Evolutionary conservation across 2,329 filamentous ascomycete species (phyloP), one percentile per base, ranked within the genome.

Genomic region (Aspergillus unguis): DNA sequence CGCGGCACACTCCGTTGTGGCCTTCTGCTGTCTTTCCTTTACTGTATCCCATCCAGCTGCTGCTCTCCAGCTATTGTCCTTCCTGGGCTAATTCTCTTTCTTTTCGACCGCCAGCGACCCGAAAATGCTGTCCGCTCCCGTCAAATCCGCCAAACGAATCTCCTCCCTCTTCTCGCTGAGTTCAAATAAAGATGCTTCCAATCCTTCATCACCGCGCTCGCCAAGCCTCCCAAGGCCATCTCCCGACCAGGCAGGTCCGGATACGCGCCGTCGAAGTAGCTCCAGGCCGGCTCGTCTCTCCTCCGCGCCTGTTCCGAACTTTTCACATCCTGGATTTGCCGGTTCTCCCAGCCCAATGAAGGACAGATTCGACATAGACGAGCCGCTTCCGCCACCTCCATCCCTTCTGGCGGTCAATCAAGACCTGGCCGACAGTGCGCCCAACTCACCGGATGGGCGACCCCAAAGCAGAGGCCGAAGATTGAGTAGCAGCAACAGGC

Each of bases 141-240:
- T 67, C 52, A 75, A 73, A 59, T 72, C 71, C 52, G 72, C 71
- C 52, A 74, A 70, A 63, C 73, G 73, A 53, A 72, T 76, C 52
- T 75, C 74, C 8, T 77, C 74, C 35, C 67, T 77, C 42, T 75
- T 76, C 54, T 75, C 73, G 5, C 53, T 75, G 54, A 65, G 69
- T 9, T 69, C 69, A 25, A 61, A 66, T 36, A 71, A 71, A 55
- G 70, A 73, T 46, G 56, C 58, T 17, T 64, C 65, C 31, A 57
- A 61, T 37, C 63, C 69, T 1, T 60, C 61, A 2, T 70, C 70
- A 6, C 62, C 67, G 17, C 56, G 57, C 10, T 61, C 64, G 10
- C 55, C 65, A 43, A 55, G 47, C 33, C 47, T 57, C 41, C 54
- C 63, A 25, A 59, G 48, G 44, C 55, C 40, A 43, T 60, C 56